A percentile compares a stretch with the other conserved stretches of the same genome.
phyloP scores from a whole-genome alignment of 2,329 filamentous ascomycete species.

The Geosmithia flava region DNA sequence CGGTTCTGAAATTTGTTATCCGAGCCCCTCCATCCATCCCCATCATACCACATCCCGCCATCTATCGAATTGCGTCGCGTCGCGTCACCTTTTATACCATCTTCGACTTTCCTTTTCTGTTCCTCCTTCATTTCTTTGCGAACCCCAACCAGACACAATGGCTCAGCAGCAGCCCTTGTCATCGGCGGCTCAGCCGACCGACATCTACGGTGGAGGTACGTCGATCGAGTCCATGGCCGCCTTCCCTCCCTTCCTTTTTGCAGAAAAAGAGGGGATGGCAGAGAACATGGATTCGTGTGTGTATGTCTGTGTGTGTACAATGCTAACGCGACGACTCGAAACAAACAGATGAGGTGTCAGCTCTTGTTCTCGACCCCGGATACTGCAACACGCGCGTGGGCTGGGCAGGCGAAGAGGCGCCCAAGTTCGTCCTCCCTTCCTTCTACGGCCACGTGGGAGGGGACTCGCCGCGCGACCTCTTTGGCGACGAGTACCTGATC shows the following conservation, averaged over 20 bases:
- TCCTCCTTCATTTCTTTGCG: background rate
- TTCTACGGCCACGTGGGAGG: conserved; percentile 60
- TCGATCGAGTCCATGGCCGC: conserved; percentile 5
- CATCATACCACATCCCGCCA: conserved; percentile 1
- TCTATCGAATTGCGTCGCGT: conserved; percentile 7
- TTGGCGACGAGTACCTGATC: conserved; percentile 83
- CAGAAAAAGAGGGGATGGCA: too few relatives aligned
- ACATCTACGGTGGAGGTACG: conserved; percentile 52
- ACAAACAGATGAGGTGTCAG: conserved; percentile 82
- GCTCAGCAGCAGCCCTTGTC: conserved; percentile 42
- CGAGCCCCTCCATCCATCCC: background rate
- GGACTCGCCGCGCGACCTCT: conserved; percentile 45
- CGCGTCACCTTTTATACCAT: background rate
- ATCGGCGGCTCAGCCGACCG: conserved; percentile 44
- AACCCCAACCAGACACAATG: conserved; percentile 23
- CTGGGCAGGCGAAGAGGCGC: conserved; percentile 94
- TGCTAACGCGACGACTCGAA: conserved; percentile 7
- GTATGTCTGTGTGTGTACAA: too few relatives aligned
- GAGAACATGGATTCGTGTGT: too few relatives aligned
- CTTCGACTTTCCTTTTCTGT: background rate
- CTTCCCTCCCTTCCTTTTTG: background rate
- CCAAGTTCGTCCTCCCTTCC: conserved; percentile 84
- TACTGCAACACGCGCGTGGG: conserved; percentile 86
- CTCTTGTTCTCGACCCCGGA: conserved; percentile 90
- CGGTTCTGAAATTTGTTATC: conserved; percentile 1